Conservation (phyloP, 495 filamentous ascomycete genomes). For the Penicillium dipodomyicola region DNA sequence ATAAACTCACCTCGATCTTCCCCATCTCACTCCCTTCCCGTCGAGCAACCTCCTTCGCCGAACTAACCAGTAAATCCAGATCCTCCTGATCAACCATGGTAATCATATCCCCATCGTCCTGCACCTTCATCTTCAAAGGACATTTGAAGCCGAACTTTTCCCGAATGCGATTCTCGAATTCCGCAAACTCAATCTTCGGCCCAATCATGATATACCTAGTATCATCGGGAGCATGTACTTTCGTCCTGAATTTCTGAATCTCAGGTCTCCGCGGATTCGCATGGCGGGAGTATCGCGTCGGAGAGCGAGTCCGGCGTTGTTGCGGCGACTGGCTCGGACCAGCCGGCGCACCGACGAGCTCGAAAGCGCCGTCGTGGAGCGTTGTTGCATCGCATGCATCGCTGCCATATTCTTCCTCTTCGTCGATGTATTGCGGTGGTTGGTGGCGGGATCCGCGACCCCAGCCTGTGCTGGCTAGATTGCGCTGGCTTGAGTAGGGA, state of each 20-base stretch:
- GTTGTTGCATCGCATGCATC: slow-evolving; percentile 61
- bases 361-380: slow-evolving; percentile 72
- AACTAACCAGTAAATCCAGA: slow-evolving; percentile 76
- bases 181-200: slow-evolving; percentile 66
- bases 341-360: slow-evolving; percentile 59
- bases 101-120: slow-evolving; percentile 89
- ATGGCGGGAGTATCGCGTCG: slow-evolving; percentile 29
- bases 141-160: slow-evolving; percentile 77
- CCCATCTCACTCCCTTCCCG: slow-evolving; percentile 78
- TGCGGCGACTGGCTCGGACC: slow-evolving; percentile 6
- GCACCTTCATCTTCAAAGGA: slow-evolving; percentile 78
- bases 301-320: slow-evolving; percentile 32
- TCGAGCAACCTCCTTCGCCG: slow-evolving; percentile 63
- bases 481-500: slow-evolving; percentile 51
- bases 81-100: slow-evolving; percentile 97
- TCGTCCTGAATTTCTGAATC: slow-evolving; percentile 70
- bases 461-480: slow-evolving; percentile 25
- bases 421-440: slow-evolving; percentile 64
- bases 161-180: slow-evolving; percentile 72
- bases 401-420: slow-evolving; percentile 67
- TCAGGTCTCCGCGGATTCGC: slow-evolving; percentile 38
- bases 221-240: slow-evolving; percentile 82
- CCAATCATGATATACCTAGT: slow-evolving; percentile 92
- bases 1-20: slow-evolving; percentile 84
- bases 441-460: slow-evolving; percentile 40